phyloP scores from a whole-genome alignment of 2,329 filamentous ascomycete species.

The Calonectria fujianensis region DNA sequence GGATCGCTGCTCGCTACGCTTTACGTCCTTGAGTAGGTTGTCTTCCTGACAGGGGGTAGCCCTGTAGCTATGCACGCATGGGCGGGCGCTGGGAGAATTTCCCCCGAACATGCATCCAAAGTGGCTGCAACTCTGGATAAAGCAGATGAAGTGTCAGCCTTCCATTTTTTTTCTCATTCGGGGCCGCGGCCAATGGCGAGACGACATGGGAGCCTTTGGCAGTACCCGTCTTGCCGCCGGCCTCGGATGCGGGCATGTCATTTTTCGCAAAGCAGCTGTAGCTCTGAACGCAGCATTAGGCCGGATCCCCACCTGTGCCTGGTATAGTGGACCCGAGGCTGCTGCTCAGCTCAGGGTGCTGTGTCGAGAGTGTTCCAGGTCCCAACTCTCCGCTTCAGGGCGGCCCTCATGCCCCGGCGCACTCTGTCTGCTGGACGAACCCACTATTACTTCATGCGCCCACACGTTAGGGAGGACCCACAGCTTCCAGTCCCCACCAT shows the following conservation, averaged over 20 bases:
- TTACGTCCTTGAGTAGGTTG: constrained; percentile 22
- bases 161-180: neutral
- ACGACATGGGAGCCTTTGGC: neutral
- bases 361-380: constrained; percentile 38
- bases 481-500: constrained; percentile 40
- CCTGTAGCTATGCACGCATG: constrained; percentile 31
- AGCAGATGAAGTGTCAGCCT: constrained; percentile 24
- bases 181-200: neutral
- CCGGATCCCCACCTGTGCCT: constrained; percentile 29
- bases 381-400: constrained; percentile 29
- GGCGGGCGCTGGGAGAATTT: constrained; percentile 42
- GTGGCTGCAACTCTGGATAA: constrained; percentile 21
- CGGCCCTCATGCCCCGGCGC: constrained; percentile 22
- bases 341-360: constrained; percentile 27
- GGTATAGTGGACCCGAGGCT: constrained; percentile 34
- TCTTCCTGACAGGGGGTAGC: constrained; percentile 45
- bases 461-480: constrained; percentile 25
- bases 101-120: constrained; percentile 28
- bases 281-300: constrained; percentile 8
- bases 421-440: constrained; percentile 14
- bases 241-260: neutral
- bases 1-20: constrained; percentile 29
- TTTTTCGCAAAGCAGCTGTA: constrained; percentile 12
- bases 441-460: constrained; percentile 43
- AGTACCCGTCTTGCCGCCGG: constrained; percentile 9